These are phyloP conservation scores for Colletotrichum sp. DNA, from an alignment of 2,329 filamentous ascomycete species.

Conservation along the genomic window DNA sequence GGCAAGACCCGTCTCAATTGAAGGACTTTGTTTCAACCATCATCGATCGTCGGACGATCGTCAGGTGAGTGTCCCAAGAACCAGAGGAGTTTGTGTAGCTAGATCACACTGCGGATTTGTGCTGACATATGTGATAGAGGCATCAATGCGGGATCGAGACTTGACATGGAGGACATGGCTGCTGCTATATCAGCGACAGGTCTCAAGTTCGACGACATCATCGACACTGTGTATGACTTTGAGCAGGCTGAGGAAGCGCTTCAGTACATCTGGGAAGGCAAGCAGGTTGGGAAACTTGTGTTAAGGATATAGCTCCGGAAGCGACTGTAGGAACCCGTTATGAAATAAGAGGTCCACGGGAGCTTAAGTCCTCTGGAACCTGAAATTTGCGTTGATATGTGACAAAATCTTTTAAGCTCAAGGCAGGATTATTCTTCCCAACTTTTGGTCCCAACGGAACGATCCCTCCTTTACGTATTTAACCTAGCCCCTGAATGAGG, in stretches of 20 bases:
- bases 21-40: slow-evolving; percentile 37
- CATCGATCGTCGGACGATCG: slow-evolving; percentile 35
- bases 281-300: slow-evolving; percentile 48
- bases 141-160: slow-evolving; percentile 43
- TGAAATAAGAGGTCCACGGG: no score
- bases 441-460: no score
- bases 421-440: background rate
- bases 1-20: slow-evolving; percentile 31
- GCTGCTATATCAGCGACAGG: slow-evolving; percentile 36
- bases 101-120: accelerated
- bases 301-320: background rate
- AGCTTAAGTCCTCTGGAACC: accelerated
- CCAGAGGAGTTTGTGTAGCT: background rate
- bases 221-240: slow-evolving; percentile 42
- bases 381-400: background rate
- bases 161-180: slow-evolving; percentile 44
- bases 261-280: slow-evolving; percentile 45
- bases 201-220: slow-evolving; percentile 41
- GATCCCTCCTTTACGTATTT: no score
- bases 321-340: background rate
- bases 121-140: slow-evolving; percentile 27
- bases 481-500: no score
- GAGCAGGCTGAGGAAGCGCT: slow-evolving; percentile 45
- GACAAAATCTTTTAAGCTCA: accelerated
- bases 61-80: background rate